phyloP scores from a whole-genome alignment of 2,329 filamentous ascomycete species.

The Amesomyces nigricolor region DNA sequence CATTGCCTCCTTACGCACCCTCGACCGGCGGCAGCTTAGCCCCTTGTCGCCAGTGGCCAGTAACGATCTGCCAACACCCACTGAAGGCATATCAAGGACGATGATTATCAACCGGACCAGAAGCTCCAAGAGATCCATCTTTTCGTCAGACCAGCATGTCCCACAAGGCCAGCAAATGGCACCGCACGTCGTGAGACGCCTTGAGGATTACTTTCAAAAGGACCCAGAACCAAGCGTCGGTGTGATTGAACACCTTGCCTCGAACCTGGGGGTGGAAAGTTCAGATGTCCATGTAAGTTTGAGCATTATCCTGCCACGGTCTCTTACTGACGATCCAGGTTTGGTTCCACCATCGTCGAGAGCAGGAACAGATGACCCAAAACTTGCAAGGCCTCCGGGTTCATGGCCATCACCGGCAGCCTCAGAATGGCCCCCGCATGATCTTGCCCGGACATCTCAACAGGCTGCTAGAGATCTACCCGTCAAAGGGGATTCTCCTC shows the following conservation, averaged over 20 bases:
- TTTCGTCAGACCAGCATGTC: slow-evolving; percentile 32
- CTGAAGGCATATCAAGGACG: slow-evolving; percentile 34
- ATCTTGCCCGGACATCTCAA: slow-evolving; percentile 48
- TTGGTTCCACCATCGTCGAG: slow-evolving; percentile 51
- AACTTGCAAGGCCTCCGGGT: slow-evolving; percentile 42
- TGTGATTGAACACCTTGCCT: slow-evolving; percentile 49
- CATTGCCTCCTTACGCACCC: slow-evolving; percentile 14
- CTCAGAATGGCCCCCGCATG: slow-evolving; percentile 38
- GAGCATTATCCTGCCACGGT: no score
- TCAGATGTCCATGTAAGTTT: slow-evolving; percentile 43
- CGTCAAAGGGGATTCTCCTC: slow-evolving; percentile 41
- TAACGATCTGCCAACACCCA: slow-evolving; percentile 19
- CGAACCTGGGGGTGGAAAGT: slow-evolving; percentile 48
- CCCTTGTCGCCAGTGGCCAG: slow-evolving; percentile 16
- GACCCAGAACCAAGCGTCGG: slow-evolving; percentile 45
- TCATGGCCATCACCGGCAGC: slow-evolving; percentile 32
- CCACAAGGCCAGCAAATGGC: slow-evolving; percentile 43
- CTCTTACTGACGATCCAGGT: slow-evolving; percentile 29
- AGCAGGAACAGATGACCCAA: slow-evolving; percentile 42
- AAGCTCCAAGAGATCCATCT: slow-evolving; percentile 36
- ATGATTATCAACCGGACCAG: slow-evolving; percentile 44
- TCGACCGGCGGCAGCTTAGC: slow-evolving; percentile 17
- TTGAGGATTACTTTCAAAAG: slow-evolving; percentile 49
- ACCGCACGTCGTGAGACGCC: slow-evolving; percentile 43
- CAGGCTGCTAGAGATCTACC: slow-evolving; percentile 45